Base-by-base conservation (phyloP, 345 rosid species). In the Dovyalis caffra region DNA sequence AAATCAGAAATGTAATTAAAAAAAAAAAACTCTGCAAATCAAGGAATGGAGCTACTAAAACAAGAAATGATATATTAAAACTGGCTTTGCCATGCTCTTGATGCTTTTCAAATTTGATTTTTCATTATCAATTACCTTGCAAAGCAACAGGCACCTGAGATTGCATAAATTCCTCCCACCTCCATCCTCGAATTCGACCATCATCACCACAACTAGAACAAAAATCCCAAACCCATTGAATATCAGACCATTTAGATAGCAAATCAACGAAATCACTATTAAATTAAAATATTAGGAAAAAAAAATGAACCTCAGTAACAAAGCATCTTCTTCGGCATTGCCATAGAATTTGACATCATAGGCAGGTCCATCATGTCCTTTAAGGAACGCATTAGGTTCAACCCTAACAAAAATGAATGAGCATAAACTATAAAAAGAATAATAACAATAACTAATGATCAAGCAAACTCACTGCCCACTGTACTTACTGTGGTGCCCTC, bases 331-430 rank as follows among this genome's bases (percentile, higher is more conserved):
- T 64, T 89, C 93, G 29, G 82, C 84, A 56, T 88, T 76, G 0
- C 96, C 96, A 32, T 89, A 93, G 76, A 95, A 95, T 83, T 93
- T 90, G 57, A 95, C 85, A 86, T 95, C 99, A 77, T 95, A 95
- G 2, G 90, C 93, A 28, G 99, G 96, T 32, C 98, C 99, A 25
- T 91, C 91, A 69, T 93, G 99, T 64, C 86, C 98, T 57, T 65
- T 88, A 82, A 95, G 64, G 20, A 89, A 80, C 23, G 88, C 85
- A 73, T 81, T 75, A 23, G 99, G 96, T 70, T 82, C 91, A 73
- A 88, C 88, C 74, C 91, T 88, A 70, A 20, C 4, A 73, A 64
- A 40, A 29, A 12, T 57, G 14, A 56, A 20, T 68, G 14, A 75
- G 49, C 68, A 40, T 3, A 47, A 70, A 10, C 21, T 4, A 26